A percentile compares a stretch with the other conserved stretches of the same genome.
Conservation (phyloP, 2,329 filamentous ascomycete genomes). For the Xylariomycetidae sp. region DNA sequence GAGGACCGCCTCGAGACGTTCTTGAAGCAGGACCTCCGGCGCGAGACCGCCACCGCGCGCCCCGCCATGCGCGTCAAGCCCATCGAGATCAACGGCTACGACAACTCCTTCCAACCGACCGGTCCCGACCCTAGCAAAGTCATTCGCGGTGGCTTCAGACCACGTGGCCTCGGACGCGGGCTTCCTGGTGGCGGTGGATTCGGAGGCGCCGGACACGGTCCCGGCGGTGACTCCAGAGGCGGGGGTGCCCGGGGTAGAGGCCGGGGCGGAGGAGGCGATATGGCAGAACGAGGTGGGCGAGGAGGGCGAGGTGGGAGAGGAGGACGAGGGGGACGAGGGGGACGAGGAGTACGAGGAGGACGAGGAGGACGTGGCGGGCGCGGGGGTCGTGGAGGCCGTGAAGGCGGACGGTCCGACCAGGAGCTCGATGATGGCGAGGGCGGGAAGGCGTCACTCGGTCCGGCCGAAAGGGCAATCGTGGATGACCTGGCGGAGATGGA, state of each 20-base stretch:
- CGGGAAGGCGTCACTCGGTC: conserved; percentile 7
- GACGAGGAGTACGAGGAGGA: not conserved
- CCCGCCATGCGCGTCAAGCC: not conserved
- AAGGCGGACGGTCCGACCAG: not conserved
- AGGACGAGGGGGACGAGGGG: not conserved
- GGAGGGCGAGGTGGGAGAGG: not conserved
- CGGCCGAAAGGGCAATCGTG: too few species aligned
- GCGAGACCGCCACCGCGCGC: not conserved
- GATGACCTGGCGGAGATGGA: too few species aligned
- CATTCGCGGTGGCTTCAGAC: conserved; percentile 17
- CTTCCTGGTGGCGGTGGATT: conserved; percentile 8
- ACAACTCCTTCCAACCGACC: not conserved
- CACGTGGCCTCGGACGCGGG: conserved; percentile 9
- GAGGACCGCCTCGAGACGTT: not conserved
- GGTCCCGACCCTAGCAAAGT: conserved; percentile 3
- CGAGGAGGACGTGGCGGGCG: conserved; percentile 2
- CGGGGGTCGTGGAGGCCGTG: conserved; percentile 4
- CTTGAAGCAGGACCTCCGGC: not conserved
- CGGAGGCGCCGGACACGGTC: not conserved
- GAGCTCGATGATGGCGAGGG: conserved; percentile 2
- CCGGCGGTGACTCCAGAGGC: not conserved
- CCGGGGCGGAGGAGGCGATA: not conserved
- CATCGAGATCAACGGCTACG: not conserved
- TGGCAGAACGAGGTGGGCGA: not conserved
- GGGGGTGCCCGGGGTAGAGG: conserved; percentile 2